Evolutionary conservation across 768 basidiomycete species (phyloP).

Genomic region (Leccinum broughii): DNA sequence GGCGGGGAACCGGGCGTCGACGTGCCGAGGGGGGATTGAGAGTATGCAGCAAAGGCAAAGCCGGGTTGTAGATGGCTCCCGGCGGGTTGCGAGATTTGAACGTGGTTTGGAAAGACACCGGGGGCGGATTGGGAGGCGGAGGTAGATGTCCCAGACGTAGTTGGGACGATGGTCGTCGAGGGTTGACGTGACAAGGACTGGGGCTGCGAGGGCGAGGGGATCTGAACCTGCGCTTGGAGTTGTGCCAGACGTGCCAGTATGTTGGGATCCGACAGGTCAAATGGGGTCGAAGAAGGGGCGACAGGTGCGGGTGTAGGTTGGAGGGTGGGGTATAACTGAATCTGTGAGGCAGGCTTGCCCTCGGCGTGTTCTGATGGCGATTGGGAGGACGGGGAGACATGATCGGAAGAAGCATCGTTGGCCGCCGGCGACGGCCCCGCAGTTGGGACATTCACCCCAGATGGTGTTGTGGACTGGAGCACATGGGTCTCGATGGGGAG

Average conservation of each 20-base stretch:
- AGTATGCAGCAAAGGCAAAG: not conserved
- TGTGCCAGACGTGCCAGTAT: conserved; percentile 27
- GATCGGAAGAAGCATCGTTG: conserved; percentile 1
- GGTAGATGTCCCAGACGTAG: not conserved
- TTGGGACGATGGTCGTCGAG: not conserved
- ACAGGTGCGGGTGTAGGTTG: conserved; percentile 4
- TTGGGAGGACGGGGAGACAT: conserved; percentile 7
- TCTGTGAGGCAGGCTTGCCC: not conserved
- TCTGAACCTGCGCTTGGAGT: conserved; percentile 23
- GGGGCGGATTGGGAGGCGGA: conserved; percentile 3
- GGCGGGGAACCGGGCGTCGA: not conserved
- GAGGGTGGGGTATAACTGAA: not conserved
- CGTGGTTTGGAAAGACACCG: not conserved
- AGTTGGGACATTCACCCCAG: conserved; percentile 15
- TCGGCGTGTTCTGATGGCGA: conserved; percentile 13
- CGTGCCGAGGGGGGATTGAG: not conserved
- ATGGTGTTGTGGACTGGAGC: conserved; percentile 16
- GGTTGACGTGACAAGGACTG: conserved; percentile 3
- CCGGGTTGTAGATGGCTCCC: conserved; percentile 15
- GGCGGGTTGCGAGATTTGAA: conserved; percentile 2
- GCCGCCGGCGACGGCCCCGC: conserved; percentile 10
- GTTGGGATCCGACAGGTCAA: conserved; percentile 28
- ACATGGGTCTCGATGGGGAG: conserved; percentile 9
- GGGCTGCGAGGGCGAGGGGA: conserved; percentile 2
- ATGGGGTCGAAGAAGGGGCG: not conserved